Evolutionary conservation across 495 filamentous ascomycete genomes (phyloP).

Genomic region (Neurospora cerealis): DNA sequence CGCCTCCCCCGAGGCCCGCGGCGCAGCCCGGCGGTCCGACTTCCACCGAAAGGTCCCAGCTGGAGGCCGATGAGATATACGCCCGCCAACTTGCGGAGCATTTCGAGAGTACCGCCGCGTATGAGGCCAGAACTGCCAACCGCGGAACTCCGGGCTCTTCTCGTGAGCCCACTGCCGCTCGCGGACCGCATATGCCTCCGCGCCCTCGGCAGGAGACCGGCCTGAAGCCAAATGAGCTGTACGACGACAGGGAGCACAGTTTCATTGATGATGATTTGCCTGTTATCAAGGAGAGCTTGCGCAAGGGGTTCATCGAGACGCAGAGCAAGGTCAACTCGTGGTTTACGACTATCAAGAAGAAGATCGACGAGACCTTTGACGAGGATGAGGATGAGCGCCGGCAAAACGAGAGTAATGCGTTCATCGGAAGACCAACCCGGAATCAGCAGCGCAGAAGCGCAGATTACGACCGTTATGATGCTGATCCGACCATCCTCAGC

Average conservation of each 20-base stretch:
- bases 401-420: slow-evolving; percentile 18
- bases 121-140: slow-evolving; percentile 41
- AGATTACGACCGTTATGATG: slow-evolving; percentile 86
- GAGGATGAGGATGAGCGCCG: slow-evolving; percentile 40
- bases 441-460: slow-evolving; percentile 55
- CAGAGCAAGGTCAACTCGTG: slow-evolving; percentile 88
- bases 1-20: slow-evolving; percentile 59
- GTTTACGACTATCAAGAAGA: slow-evolving; percentile 84
- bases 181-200: slow-evolving; percentile 16
- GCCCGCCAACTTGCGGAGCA: slow-evolving; percentile 90
- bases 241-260: slow-evolving; percentile 55
- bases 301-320: slow-evolving; percentile 90
- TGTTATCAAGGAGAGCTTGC: slow-evolving; percentile 84
- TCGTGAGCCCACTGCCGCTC: slow-evolving; percentile 4
- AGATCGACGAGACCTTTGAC: slow-evolving; percentile 74
- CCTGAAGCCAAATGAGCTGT: slow-evolving; percentile 38
- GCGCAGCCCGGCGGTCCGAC: slow-evolving; percentile 28
- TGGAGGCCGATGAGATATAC: slow-evolving; percentile 88
- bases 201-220: slow-evolving; percentile 37
- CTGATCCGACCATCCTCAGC: slow-evolving; percentile 80
- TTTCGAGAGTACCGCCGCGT: slow-evolving; percentile 54
- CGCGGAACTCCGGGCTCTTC: slow-evolving; percentile 14
- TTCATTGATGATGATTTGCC: slow-evolving; percentile 96
- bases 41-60: slow-evolving; percentile 59
- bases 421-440: slow-evolving; percentile 26